These are phyloP conservation scores for Sporothrix humicola DNA, from an alignment of 2,329 filamentous ascomycete species.

Conservation along the genomic window DNA sequence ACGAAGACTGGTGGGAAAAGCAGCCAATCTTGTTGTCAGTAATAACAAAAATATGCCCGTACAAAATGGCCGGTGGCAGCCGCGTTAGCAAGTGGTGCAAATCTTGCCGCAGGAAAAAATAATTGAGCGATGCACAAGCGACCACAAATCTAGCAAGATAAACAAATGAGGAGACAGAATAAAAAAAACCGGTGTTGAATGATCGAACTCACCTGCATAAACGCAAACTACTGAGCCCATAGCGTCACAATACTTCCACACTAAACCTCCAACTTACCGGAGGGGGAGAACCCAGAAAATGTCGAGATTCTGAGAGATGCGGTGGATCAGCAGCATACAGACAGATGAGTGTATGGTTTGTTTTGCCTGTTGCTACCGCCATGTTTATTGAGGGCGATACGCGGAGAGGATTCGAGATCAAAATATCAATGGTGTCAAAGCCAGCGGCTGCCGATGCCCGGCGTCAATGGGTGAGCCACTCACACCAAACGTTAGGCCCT, in stretches of 20 bases:
- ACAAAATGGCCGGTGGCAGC: constrained; percentile 24
- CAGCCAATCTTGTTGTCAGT: not conserved
- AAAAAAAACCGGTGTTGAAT: constrained; percentile 38
- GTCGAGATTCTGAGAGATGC: not conserved
- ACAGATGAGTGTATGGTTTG: not conserved
- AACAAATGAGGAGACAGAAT: constrained; percentile 27
- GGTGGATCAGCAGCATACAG: not conserved
- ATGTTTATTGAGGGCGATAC: constrained; percentile 12
- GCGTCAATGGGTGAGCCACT: constrained; percentile 20
- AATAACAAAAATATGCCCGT: not conserved
- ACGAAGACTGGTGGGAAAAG: not conserved
- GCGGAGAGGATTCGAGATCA: not conserved
- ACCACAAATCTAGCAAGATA: not conserved
- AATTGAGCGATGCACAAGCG: not conserved
- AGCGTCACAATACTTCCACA: constrained; percentile 7
- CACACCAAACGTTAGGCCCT: constrained; percentile 5
- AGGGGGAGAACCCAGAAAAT: not conserved
- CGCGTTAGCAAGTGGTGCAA: constrained; percentile 22
- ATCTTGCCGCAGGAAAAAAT: not conserved
- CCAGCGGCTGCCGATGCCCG: constrained; percentile 14
- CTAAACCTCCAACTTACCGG: constrained; percentile 15
- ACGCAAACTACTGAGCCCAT: constrained; percentile 9
- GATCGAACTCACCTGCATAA: constrained; percentile 33
- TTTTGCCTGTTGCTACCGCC: not conserved
- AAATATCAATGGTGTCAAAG: not conserved